A percentile compares a stretch with the other conserved stretches of the same genome.
phyloP scores from a whole-genome alignment of 371 early-diverging fungal genomes.

The Mucor mucedo region DNA sequence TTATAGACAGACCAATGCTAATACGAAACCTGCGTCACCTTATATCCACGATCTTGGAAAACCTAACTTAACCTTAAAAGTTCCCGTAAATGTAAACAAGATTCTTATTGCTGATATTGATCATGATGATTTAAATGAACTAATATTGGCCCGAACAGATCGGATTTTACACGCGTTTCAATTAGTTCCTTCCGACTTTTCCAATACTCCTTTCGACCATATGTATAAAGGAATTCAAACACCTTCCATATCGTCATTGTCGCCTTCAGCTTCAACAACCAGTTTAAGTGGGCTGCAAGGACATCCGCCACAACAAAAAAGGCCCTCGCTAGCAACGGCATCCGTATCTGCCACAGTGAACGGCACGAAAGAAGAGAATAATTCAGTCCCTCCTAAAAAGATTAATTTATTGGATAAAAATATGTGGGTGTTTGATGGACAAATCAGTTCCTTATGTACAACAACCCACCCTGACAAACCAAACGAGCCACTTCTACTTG shows the following conservation, averaged over 20 bases:
- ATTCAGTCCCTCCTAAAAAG: slow-evolving; percentile 7
- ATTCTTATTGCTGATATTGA: slow-evolving; percentile 80
- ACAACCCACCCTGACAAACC: slow-evolving; percentile 47
- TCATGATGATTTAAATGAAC: slow-evolving; percentile 76
- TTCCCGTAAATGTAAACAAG: slow-evolving; percentile 82
- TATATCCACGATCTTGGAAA: slow-evolving; percentile 53
- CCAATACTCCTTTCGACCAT: slow-evolving; percentile 3
- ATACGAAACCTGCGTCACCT: slow-evolving; percentile 5
- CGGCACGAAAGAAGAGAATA: neutral
- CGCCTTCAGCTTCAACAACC: slow-evolving; percentile 28
- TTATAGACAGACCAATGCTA: neutral
- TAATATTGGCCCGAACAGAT: slow-evolving; percentile 82
- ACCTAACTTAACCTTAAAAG: slow-evolving; percentile 71
- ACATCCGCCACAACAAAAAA: slow-evolving; percentile 4
- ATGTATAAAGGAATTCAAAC: slow-evolving; percentile 27
- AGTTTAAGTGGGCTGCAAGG: slow-evolving; percentile 3
- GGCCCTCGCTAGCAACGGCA: neutral
- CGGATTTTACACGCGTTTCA: slow-evolving; percentile 78
- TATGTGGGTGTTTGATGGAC: slow-evolving; percentile 68
- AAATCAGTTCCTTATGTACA: slow-evolving; percentile 51
- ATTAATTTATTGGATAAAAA: slow-evolving; percentile 51
- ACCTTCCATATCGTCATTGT: slow-evolving; percentile 17
- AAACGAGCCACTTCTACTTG: slow-evolving; percentile 54
- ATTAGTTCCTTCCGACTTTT: slow-evolving; percentile 29
- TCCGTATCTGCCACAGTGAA: neutral